Evolutionary conservation across 2,329 filamentous ascomycete genomes (phyloP).

Genomic region (Fusarium goolgardi): DNA sequence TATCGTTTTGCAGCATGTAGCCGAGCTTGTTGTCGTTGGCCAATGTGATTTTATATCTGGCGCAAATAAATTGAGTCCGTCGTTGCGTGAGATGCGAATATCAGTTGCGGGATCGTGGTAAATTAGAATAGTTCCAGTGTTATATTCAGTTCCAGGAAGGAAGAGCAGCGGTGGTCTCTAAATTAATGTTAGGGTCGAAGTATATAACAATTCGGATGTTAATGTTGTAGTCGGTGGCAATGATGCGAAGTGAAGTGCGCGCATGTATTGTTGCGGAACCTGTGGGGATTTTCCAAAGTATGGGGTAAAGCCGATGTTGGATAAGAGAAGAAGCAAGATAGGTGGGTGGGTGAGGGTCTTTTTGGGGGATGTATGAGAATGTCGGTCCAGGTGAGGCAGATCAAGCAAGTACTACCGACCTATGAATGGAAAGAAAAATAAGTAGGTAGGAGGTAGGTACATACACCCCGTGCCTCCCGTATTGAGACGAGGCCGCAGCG

Average conservation of each 20-base stretch:
- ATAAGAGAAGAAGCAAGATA: slow-evolving; percentile 23
- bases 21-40: slow-evolving; percentile 2
- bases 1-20: slow-evolving; percentile 8
- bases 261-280: slow-evolving; percentile 35
- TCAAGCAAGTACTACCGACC: slow-evolving; percentile 18
- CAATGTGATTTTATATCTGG: slow-evolving; percentile 4
- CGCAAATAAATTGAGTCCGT: slow-evolving; percentile 6
- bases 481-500: slow-evolving; percentile 11
- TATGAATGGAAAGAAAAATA: slow-evolving; percentile 2
- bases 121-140: not conserved
- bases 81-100: slow-evolving; percentile 1
- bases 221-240: slow-evolving; percentile 19
- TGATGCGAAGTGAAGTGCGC: slow-evolving; percentile 19
- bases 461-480: slow-evolving; percentile 14
- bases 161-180: slow-evolving; percentile 4
- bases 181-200: slow-evolving; percentile 15
- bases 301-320: slow-evolving; percentile 42
- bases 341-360: not conserved
- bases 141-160: not conserved
- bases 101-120: not conserved
- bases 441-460: not conserved
- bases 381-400: not conserved
- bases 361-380: slow-evolving; percentile 7
- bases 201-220: slow-evolving; percentile 11
- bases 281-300: slow-evolving; percentile 45